Base-by-base conservation (phyloP, 116 monocot genomes). In the Dioscorea cayenensis region DNA sequence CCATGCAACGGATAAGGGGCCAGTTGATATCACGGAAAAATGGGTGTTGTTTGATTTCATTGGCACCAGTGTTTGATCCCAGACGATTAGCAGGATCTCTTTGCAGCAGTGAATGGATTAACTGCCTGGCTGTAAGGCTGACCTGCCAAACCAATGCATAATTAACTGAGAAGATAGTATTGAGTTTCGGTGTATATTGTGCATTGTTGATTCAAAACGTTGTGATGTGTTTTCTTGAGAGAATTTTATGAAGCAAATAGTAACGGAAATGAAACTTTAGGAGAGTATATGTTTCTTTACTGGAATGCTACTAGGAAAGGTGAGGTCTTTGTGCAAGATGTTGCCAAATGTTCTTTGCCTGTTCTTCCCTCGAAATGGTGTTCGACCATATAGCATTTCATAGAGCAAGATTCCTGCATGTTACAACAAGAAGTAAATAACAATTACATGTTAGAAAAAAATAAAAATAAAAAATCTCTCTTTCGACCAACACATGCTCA, bases 1-100 rank as follows among this genome's bases (percentile, higher is more conserved):
- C 95, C 92, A 90, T 89, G 92, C 92, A 89, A 49, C 95, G 92
- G 63, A 96, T 90, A 72, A 96, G 92, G 21, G 95, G 85, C 95
- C 95, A 96, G 36, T 90, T 86, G 37, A 96, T 92, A n/a, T 80
- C 92, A 19, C 71, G 79, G 60, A 96, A 96, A 77, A 96, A 96
- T 59, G 90, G 82, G 70, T 96, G 95, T 72, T 90, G 71, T 77
- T 90, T 96, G 69, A 96, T 96, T 63, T 92, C 95, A 79, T 84
- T 87, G 73, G 95, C 85, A 27, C 95, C 95, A 49, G 14, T 71
- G 16, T 63, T 84, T 70, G 92, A 89, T 76, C 95, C 95, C 72
- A 92, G 65, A 51, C 95, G 92, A 64, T 75, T 28, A 62, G 75
- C 77, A 36, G 95, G 92, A 63, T 96, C 87, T 76, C 90, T 87